Evolutionary conservation across 2,329 filamentous ascomycete species (phyloP).

Genomic region (Colletotrichum navitas): DNA sequence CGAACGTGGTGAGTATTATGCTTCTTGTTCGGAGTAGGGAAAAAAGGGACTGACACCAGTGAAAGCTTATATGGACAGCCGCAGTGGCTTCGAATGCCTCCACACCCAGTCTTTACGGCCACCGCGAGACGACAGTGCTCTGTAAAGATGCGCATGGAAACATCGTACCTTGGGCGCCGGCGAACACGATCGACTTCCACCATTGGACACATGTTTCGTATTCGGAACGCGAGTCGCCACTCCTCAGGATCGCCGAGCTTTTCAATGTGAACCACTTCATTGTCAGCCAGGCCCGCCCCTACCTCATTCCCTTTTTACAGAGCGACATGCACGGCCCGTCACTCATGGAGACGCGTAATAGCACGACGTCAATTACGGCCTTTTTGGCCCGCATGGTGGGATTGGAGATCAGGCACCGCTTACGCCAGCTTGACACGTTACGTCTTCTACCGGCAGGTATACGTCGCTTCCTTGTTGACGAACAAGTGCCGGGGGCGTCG

Average conservation of each 20-base stretch:
- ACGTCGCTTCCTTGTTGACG: constrained; percentile 83
- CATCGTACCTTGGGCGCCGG: constrained; percentile 80
- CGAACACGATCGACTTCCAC: constrained; percentile 72
- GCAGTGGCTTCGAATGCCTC: constrained; percentile 81
- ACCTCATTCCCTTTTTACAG: constrained; percentile 86
- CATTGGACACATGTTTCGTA: constrained; percentile 76
- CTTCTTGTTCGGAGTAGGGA: neutral
- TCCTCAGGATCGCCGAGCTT: constrained; percentile 81
- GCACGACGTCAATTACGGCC: constrained; percentile 67
- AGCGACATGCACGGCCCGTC: constrained; percentile 84
- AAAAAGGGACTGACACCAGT: constrained; percentile 29
- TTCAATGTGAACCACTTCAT: constrained; percentile 98
- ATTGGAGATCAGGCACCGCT: constrained; percentile 82
- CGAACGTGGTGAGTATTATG: constrained; percentile 80
- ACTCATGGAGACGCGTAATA: constrained; percentile 69
- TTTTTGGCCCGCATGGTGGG: constrained; percentile 77
- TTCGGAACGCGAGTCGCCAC: constrained; percentile 72
- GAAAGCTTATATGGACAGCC: constrained; percentile 82
- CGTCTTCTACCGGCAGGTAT: constrained; percentile 77
- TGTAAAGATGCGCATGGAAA: constrained; percentile 82
- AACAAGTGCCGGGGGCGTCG: constrained; percentile 81
- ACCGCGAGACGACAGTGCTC: constrained; percentile 73
- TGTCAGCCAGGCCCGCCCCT: constrained; percentile 90
- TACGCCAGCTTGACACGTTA: constrained; percentile 84
- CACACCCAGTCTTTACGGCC: constrained; percentile 73